Evolutionary conservation across 1,139 yeast genomes (phyloP).

Genomic region (Blastobotrys malaysiensis): DNA sequence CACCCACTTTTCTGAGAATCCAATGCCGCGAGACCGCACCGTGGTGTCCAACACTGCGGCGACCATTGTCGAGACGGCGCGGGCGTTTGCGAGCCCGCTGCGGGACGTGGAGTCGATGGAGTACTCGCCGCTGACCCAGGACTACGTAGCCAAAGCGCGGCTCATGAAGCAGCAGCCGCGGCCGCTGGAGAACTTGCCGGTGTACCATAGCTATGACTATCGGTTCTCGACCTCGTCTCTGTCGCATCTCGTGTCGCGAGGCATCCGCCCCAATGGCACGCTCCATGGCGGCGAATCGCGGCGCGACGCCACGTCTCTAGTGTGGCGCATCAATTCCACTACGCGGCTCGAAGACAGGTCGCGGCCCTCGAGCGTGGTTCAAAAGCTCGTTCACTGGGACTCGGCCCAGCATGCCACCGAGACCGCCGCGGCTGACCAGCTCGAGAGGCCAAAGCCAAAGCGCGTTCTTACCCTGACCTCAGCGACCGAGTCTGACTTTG

Average conservation of each 20-base stretch:
- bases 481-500: background rate
- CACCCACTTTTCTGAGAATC: no score
- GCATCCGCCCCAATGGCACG: slow-evolving; percentile 5
- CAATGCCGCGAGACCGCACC: background rate
- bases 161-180: background rate
- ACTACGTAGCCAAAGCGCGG: slow-evolving; percentile 1
- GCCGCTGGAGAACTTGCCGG: background rate
- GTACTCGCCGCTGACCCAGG: slow-evolving; percentile 7
- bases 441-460: background rate
- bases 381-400: background rate
- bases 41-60: background rate
- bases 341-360: background rate
- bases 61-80: background rate
- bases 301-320: background rate
- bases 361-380: background rate
- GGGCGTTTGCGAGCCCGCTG: background rate
- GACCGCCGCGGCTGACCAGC: no score
- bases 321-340: background rate
- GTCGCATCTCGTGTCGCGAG: slow-evolving; percentile 9
- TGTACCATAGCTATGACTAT: slow-evolving; percentile 13
- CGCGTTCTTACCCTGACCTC: background rate
- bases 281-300: background rate
- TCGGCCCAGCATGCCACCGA: background rate
- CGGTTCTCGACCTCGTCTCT: slow-evolving; percentile 11
- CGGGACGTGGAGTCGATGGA: slow-evolving; percentile 1